phyloP scores from a whole-genome alignment of 1,139 yeast species.

The Sugiyamaella grinbergsii region DNA sequence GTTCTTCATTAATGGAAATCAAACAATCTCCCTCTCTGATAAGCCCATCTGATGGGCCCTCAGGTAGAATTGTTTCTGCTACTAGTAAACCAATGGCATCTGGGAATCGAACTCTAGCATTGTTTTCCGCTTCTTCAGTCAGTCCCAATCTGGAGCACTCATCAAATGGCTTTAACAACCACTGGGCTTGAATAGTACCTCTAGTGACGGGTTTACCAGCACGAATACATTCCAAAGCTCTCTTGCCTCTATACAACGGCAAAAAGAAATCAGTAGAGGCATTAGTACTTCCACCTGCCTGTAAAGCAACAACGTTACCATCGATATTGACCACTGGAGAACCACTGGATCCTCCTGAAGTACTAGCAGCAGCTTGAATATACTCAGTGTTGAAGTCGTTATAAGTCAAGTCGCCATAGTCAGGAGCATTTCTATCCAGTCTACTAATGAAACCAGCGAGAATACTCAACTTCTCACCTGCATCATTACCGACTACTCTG shows the following conservation, averaged over 20 bases:
- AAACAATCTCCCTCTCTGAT: slow-evolving; percentile 86
- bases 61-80: slow-evolving; percentile 80
- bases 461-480: slow-evolving; percentile 90
- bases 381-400: slow-evolving; percentile 95
- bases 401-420: slow-evolving; percentile 85
- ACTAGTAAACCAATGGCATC: slow-evolving; percentile 78
- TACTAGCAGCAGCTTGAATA: slow-evolving; percentile 95
- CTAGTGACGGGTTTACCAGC: slow-evolving; percentile 59
- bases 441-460: slow-evolving; percentile 88
- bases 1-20: slow-evolving; percentile 67
- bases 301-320: slow-evolving; percentile 87
- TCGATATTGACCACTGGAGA: slow-evolving; percentile 90
- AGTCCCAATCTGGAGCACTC: slow-evolving; percentile 88
- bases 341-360: slow-evolving; percentile 95
- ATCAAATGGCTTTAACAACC: slow-evolving; percentile 85
- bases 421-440: slow-evolving; percentile 92
- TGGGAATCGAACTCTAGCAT: slow-evolving; percentile 71
- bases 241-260: slow-evolving; percentile 78
- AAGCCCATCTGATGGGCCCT: slow-evolving; percentile 78
- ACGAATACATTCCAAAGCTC: slow-evolving; percentile 80
- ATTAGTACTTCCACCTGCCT: slow-evolving; percentile 91
- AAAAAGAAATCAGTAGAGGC: slow-evolving; percentile 92
- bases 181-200: slow-evolving; percentile 89
- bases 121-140: slow-evolving; percentile 69
- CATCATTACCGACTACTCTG: slow-evolving; percentile 94